Evolutionary conservation across 352 stramenopile genomes (phyloP).

Genomic region (Phytopythium cucurbitacearum): DNA sequence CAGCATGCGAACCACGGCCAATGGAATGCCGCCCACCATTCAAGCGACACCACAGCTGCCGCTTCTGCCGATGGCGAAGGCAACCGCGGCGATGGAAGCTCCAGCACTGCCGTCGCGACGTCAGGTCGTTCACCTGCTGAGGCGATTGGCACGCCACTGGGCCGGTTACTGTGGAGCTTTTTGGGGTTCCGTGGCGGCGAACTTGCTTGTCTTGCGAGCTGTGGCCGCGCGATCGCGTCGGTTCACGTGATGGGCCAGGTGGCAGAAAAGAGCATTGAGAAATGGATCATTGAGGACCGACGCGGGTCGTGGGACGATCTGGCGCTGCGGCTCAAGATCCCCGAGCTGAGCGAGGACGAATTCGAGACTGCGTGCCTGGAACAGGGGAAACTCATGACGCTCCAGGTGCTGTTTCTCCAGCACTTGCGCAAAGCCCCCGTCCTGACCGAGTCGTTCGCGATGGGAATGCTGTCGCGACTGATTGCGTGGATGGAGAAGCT

Average conservation of each 20-base stretch:
- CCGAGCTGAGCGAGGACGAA: constrained; percentile 77
- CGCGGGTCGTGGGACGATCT: constrained; percentile 57
- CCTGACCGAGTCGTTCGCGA: constrained; percentile 61
- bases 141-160: constrained; percentile 50
- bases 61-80: not conserved
- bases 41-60: not conserved
- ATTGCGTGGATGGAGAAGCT: constrained; percentile 73
- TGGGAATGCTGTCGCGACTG: constrained; percentile 67
- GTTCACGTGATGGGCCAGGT: constrained; percentile 83
- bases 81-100: not conserved
- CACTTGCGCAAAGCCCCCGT: constrained; percentile 54
- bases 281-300: constrained; percentile 80
- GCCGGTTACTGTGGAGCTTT: constrained; percentile 78
- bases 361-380: constrained; percentile 71
- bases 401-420: constrained; percentile 77
- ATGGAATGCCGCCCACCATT: not conserved
- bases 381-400: constrained; percentile 69
- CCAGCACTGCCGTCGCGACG: not conserved
- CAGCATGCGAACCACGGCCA: constrained; percentile 14
- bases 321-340: constrained; percentile 55
- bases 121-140: constrained; percentile 28
- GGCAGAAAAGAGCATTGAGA: constrained; percentile 79
- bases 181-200: constrained; percentile 77
- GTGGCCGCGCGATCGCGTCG: constrained; percentile 70
- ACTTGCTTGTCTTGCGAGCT: constrained; percentile 60